A percentile compares a stretch with the other conserved stretches of the same genome.
These are phyloP conservation scores for Quercus engelmannii DNA, from an alignment of 306 rosid genomes.

Conservation along the genomic window DNA sequence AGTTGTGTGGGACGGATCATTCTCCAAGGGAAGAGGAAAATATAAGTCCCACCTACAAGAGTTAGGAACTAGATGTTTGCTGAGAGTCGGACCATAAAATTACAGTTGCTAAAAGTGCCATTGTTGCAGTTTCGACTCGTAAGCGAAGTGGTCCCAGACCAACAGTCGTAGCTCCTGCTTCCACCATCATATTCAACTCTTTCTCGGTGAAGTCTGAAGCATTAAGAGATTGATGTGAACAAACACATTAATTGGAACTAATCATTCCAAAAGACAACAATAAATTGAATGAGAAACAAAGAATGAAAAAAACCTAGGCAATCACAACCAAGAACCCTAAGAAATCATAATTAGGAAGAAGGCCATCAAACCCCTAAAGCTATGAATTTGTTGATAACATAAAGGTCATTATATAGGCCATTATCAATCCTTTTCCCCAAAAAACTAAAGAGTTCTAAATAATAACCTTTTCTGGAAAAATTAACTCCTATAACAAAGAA, in stretches of 20 bases:
- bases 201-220: constrained; percentile 76
- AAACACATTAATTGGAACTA: not conserved
- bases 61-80: constrained; percentile 23
- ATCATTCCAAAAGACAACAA: constrained; percentile 2
- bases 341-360: no score
- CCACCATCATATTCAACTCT: constrained; percentile 57
- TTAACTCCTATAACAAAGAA: no score
- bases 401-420: not conserved
- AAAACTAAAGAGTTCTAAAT: no score
- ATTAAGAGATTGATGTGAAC: constrained; percentile 14
- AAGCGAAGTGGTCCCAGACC: constrained; percentile 87
- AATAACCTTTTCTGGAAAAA: no score
- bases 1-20: not conserved
- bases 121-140: constrained; percentile 90
- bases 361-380: no score
- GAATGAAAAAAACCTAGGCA: no score
- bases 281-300: not conserved
- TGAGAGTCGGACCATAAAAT: constrained; percentile 84
- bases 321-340: no score
- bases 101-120: constrained; percentile 69
- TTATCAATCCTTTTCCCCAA: not conserved
- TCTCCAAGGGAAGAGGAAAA: constrained; percentile 7
- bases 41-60: constrained; percentile 20
- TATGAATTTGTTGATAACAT: no score
- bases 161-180: constrained; percentile 74